Conservation (phyloP, 1,139 yeast species). For the Candida pseudocylindracea region DNA sequence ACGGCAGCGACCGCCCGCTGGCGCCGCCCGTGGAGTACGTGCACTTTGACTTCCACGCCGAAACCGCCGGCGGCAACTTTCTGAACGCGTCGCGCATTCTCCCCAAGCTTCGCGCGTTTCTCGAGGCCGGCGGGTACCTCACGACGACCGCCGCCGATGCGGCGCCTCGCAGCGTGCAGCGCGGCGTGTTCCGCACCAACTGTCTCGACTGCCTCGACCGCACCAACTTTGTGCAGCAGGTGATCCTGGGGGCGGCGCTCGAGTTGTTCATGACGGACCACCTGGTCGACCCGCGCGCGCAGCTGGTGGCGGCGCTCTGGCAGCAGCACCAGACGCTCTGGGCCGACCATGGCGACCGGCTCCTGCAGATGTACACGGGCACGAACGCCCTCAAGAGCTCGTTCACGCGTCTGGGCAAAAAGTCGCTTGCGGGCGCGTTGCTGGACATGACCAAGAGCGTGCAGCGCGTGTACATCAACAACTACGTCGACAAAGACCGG, state of each 20-base stretch:
- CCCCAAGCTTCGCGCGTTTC: constrained; percentile 37
- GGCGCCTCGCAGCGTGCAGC: constrained; percentile 15
- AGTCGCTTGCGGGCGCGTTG: constrained; percentile 89
- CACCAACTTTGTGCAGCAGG: constrained; percentile 84
- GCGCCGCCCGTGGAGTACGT: constrained; percentile 22
- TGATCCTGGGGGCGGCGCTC: constrained; percentile 45
- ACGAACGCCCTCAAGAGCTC: constrained; percentile 92
- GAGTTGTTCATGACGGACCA: constrained; percentile 36
- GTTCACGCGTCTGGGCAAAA: constrained; percentile 81
- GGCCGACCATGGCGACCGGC: constrained; percentile 98
- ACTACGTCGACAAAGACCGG: constrained; percentile 79
- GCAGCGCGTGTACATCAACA: constrained; percentile 84
- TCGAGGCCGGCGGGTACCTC: constrained; percentile 56
- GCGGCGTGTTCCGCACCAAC: constrained; percentile 79
- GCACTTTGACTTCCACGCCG: constrained; percentile 85
- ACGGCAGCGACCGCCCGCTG: too few relatives aligned
- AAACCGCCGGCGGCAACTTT: constrained; percentile 65
- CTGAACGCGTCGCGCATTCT: constrained; percentile 59
- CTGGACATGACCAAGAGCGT: constrained; percentile 95
- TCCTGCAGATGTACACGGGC: constrained; percentile 92
- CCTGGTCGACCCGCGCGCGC: constrained; percentile 9
- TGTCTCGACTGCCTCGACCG: constrained; percentile 92
- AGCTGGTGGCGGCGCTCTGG: constrained; percentile 22
- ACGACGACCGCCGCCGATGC: constrained; percentile 22
- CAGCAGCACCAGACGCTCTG: constrained; percentile 60